phyloP scores from a whole-genome alignment of 139 green algal genomes.

The Auxenochlorella pyrenoidosa region DNA sequence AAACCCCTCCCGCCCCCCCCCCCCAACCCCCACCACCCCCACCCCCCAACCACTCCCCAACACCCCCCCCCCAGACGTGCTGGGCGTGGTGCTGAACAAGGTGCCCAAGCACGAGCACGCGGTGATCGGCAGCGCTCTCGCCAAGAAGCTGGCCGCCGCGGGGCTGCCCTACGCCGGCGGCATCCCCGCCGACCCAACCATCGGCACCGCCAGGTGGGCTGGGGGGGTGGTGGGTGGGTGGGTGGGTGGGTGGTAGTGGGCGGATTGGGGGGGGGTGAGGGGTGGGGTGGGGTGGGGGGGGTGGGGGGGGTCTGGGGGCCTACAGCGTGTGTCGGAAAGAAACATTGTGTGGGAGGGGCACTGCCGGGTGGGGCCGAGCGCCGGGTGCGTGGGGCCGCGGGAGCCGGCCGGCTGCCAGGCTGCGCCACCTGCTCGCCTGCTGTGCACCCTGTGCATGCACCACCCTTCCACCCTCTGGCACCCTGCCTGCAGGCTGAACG shows the following conservation, averaged over 20 bases:
- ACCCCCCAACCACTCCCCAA: too few species aligned
- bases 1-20: too few species aligned
- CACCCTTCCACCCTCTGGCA: not conserved
- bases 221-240: not conserved
- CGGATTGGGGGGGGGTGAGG: too few species aligned
- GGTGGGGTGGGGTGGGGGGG: too few species aligned
- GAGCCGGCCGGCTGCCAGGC: too few species aligned
- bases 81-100: slow-evolving; percentile 76
- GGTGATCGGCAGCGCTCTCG: slow-evolving; percentile 33
- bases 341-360: too few species aligned
- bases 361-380: too few species aligned
- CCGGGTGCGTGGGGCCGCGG: too few species aligned
- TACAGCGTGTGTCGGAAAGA: too few species aligned
- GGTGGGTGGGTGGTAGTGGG: slow-evolving; percentile 11
- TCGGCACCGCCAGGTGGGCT: slow-evolving; percentile 53
- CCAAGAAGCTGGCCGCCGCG: slow-evolving; percentile 30
- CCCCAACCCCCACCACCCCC: not conserved
- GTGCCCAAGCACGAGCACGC: slow-evolving; percentile 42
- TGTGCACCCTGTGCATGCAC: not conserved
- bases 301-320: too few species aligned
- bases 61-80: slow-evolving; percentile 45
- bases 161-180: slow-evolving; percentile 69
- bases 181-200: slow-evolving; percentile 64
- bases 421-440: too few species aligned
- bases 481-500: slow-evolving; percentile 67